Evolutionary conservation across 768 basidiomycete species (phyloP).

Genomic region (Russula earlei): DNA sequence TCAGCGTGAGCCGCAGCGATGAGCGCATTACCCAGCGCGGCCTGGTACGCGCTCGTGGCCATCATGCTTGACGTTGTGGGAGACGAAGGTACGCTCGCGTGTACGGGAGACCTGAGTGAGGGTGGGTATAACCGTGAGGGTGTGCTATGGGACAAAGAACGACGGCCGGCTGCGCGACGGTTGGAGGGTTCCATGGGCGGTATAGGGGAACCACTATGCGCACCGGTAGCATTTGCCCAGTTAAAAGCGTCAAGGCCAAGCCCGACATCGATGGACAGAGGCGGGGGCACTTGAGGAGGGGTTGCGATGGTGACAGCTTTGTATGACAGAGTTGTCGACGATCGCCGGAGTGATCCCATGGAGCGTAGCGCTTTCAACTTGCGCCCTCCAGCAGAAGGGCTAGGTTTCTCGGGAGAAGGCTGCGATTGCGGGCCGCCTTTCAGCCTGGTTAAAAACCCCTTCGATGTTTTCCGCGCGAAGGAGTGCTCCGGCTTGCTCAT

Average conservation of each 20-base stretch:
- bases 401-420: conserved; percentile 33
- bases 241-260: conserved; percentile 33
- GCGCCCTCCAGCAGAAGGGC: conserved; percentile 32
- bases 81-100: conserved; percentile 33
- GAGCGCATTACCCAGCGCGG: conserved; percentile 77
- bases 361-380: conserved; percentile 68
- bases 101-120: conserved; percentile 42
- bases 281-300: conserved; percentile 43
- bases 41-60: conserved; percentile 44
- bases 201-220: conserved; percentile 26
- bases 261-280: conserved; percentile 34
- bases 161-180: conserved; percentile 45
- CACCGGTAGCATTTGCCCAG: conserved; percentile 31
- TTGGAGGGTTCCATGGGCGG: conserved; percentile 18
- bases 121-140: conserved; percentile 28
- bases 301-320: conserved; percentile 26
- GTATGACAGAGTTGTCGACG: conserved; percentile 25
- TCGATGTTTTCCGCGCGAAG: conserved; percentile 50
- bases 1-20: conserved; percentile 94
- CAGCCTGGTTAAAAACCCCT: conserved; percentile 56
- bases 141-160: conserved; percentile 59
- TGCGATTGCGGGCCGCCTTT: conserved; percentile 43
- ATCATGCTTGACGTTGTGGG: conserved; percentile 23
- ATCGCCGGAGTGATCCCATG: conserved; percentile 67
- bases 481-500: conserved; percentile 29